Conservation (phyloP, 345 rosid genomes). For the Gossypium australe region DNA sequence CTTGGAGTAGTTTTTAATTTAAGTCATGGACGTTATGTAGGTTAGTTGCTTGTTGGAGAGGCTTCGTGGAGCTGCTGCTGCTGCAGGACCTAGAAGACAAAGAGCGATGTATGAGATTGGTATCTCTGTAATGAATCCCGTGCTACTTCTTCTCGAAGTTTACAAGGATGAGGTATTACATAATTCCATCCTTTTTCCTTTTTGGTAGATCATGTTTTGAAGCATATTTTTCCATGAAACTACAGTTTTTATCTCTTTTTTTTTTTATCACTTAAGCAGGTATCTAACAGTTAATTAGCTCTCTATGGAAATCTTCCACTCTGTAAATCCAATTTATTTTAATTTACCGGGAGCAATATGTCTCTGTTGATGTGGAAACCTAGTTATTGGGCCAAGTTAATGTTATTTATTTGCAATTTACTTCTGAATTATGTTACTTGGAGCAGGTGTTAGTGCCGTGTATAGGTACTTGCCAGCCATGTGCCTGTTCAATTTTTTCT, state of each 20-base stretch:
- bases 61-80: constrained; percentile 94
- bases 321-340: background rate
- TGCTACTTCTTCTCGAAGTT: constrained; percentile 79
- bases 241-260: background rate
- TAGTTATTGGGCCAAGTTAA: constrained; percentile 6
- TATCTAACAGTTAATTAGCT: background rate
- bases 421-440: background rate
- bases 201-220: constrained; percentile 1
- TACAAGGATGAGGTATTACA: constrained; percentile 86
- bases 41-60: constrained; percentile 86
- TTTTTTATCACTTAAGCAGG: background rate
- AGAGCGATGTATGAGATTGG: constrained; percentile 93
- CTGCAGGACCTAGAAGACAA: constrained; percentile 91
- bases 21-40: constrained; percentile 36
- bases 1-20: constrained; percentile 16
- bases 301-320: background rate
- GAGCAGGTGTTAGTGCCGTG: background rate
- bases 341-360: background rate
- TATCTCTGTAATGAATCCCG: constrained; percentile 58
- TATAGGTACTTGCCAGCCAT: background rate
- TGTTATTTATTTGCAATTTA: background rate
- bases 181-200: constrained; percentile 5
- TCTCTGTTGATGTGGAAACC: background rate
- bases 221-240: background rate
- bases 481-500: background rate